These are phyloP conservation scores for Aureoboletus auriporus DNA, from an alignment of 768 basidiomycete species.

Conservation along the genomic window DNA sequence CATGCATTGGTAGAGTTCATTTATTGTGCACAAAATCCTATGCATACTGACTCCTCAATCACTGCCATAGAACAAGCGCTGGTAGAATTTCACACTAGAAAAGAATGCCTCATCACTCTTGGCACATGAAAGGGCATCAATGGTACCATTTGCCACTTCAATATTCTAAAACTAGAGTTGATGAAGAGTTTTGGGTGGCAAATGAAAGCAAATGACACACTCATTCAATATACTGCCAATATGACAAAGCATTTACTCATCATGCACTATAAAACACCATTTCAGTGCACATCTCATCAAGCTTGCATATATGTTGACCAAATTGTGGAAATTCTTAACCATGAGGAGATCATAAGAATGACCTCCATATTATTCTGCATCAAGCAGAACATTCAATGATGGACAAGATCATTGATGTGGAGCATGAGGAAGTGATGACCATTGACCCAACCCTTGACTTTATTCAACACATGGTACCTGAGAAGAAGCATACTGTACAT, in stretches of 20 bases:
- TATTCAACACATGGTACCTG: too few relatives aligned
- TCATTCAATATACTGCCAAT: slow-evolving; percentile 36
- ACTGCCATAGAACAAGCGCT: slow-evolving; percentile 1
- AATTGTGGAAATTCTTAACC: too few relatives aligned
- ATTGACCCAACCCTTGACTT: too few relatives aligned
- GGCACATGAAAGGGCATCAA: neutral
- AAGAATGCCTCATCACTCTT: slow-evolving; percentile 10
- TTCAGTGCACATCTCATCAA: too few relatives aligned
- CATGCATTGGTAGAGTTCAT: slow-evolving; percentile 23
- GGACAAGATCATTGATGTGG: too few relatives aligned
- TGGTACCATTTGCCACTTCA: slow-evolving; percentile 21
- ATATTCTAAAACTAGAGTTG: slow-evolving; percentile 20
- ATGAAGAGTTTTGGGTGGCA: slow-evolving; percentile 9
- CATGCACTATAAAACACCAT: slow-evolving; percentile 23
- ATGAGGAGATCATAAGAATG: too few relatives aligned
- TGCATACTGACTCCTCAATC: slow-evolving; percentile 11
- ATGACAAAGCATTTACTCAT: slow-evolving; percentile 33
- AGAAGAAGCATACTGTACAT: too few relatives aligned
- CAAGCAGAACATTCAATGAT: too few relatives aligned
- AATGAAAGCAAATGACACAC: slow-evolving; percentile 25
- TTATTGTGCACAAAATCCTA: slow-evolving; percentile 13
- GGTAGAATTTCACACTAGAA: slow-evolving; percentile 10
- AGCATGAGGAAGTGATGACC: too few relatives aligned
- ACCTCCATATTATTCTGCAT: too few relatives aligned
- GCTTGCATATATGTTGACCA: too few relatives aligned